Evolutionary conservation across 2,329 filamentous ascomycete species (phyloP).

Genomic region (Diaporthe citri): DNA sequence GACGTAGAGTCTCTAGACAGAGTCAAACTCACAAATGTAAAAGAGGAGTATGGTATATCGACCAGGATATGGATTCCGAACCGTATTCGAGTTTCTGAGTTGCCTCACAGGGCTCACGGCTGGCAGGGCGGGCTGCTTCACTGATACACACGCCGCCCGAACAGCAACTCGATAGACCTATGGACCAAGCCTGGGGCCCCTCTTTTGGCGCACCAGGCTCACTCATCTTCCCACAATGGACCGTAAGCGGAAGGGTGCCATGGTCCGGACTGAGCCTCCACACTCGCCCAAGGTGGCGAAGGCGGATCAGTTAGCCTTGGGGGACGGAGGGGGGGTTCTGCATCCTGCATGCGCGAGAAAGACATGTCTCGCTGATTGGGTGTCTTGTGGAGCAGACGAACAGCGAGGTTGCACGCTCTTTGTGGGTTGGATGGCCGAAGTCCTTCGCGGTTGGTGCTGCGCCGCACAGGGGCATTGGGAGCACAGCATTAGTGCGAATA

Average conservation of each 20-base stretch:
- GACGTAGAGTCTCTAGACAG: background rate
- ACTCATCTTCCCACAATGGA: background rate
- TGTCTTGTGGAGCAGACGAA: slow-evolving; percentile 18
- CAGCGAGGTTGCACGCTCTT: slow-evolving; percentile 22
- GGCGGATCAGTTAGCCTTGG: slow-evolving; percentile 23
- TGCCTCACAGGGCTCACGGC: background rate
- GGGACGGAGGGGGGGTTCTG: background rate
- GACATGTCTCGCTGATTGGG: slow-evolving; percentile 32
- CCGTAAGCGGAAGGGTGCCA: slow-evolving; percentile 26
- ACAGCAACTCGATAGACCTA: slow-evolving; percentile 3
- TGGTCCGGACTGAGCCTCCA: slow-evolving; percentile 10
- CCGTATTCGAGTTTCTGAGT: background rate
- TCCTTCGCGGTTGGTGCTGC: slow-evolving; percentile 27
- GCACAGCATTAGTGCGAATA: slow-evolving; percentile 15
- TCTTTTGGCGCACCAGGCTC: slow-evolving; percentile 3
- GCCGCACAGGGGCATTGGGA: slow-evolving; percentile 1
- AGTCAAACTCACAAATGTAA: background rate
- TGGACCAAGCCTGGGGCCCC: background rate
- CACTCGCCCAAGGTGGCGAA: slow-evolving; percentile 34
- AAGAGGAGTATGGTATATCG: background rate
- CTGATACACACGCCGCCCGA: background rate
- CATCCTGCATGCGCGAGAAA: slow-evolving; percentile 32
- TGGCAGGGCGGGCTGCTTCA: background rate
- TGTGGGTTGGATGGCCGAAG: slow-evolving; percentile 31
- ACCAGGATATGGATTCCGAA: slow-evolving; percentile 1